These are phyloP conservation scores for Agarophyton chilense DNA, from an alignment of 23 red algal species.

Conservation along the genomic window DNA sequence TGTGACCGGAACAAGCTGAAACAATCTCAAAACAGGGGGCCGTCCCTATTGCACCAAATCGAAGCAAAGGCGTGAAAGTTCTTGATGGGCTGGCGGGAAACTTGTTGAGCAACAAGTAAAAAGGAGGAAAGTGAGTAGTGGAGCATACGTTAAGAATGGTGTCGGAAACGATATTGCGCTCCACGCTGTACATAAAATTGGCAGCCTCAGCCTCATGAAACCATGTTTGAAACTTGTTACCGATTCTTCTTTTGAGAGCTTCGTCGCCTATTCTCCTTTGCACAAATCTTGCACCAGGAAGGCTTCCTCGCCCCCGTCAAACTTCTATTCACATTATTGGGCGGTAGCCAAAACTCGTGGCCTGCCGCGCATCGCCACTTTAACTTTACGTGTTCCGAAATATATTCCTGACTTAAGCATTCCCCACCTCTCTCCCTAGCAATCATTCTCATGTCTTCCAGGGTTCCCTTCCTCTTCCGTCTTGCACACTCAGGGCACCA, in stretches of 20 bases:
- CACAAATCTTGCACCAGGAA: slow-evolving; percentile 61
- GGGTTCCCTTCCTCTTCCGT: slow-evolving; percentile 4
- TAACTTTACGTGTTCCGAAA: slow-evolving; percentile 60
- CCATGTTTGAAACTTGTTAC: background rate
- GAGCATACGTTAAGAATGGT: too few species aligned
- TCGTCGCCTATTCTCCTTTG: background rate
- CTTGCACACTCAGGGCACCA: slow-evolving; percentile 88
- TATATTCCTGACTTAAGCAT: slow-evolving; percentile 77
- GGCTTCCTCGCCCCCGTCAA: slow-evolving; percentile 32
- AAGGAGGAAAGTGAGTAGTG: too few species aligned
- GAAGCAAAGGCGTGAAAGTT: too few species aligned
- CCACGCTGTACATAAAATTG: background rate
- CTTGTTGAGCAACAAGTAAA: too few species aligned
- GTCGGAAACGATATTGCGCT: too few species aligned
- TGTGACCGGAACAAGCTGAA: too few species aligned
- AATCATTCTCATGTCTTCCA: slow-evolving; percentile 55
- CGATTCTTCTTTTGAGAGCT: background rate
- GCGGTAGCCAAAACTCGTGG: slow-evolving; percentile 72
- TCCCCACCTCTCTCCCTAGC: slow-evolving; percentile 59
- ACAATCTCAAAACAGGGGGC: too few species aligned
- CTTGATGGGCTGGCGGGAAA: too few species aligned
- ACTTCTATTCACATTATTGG: slow-evolving; percentile 71
- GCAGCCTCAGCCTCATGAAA: background rate
- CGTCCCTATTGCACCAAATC: too few species aligned
- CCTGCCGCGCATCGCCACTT: slow-evolving; percentile 68